phyloP scores from a whole-genome alignment of 257 asterid species.

The Marsdenia floribunda region DNA sequence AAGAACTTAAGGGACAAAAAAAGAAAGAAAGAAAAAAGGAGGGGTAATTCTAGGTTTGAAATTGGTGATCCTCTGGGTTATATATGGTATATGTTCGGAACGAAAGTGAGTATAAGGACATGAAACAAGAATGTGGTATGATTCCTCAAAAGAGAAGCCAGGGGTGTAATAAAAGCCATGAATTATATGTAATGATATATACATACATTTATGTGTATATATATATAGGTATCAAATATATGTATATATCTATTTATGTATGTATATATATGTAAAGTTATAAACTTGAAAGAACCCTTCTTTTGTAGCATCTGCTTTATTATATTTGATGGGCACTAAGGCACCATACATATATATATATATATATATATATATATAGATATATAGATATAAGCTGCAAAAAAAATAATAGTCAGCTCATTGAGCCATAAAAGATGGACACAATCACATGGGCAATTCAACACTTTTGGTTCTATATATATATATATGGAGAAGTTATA shows the following conservation, averaged over 20 bases:
- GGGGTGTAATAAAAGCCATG: background rate
- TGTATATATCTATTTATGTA: too few species aligned
- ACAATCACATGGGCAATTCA: constrained; percentile 15
- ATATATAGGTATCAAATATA: too few species aligned
- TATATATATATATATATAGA: too few species aligned
- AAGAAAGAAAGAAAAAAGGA: background rate
- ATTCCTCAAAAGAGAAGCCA: constrained; percentile 1
- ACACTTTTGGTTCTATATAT: constrained; percentile 8
- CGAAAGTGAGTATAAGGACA: background rate
- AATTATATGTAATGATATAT: too few species aligned
- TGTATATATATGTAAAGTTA: background rate
- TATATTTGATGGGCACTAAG: constrained; percentile 6
- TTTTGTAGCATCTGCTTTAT: constrained; percentile 1
- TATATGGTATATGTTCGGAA: background rate
- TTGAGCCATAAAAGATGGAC: constrained; percentile 12
- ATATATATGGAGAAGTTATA: background rate
- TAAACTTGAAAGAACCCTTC: background rate
- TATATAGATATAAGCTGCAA: background rate
- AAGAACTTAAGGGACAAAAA: background rate
- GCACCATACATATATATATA: background rate
- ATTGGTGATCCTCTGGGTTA: background rate
- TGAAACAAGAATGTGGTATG: constrained; percentile 5
- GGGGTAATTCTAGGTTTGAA: background rate
- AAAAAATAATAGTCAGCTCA: constrained; percentile 4
- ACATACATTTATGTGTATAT: too few species aligned